Conservation (phyloP, 257 asterid genomes). For the Agastache rugosa region DNA sequence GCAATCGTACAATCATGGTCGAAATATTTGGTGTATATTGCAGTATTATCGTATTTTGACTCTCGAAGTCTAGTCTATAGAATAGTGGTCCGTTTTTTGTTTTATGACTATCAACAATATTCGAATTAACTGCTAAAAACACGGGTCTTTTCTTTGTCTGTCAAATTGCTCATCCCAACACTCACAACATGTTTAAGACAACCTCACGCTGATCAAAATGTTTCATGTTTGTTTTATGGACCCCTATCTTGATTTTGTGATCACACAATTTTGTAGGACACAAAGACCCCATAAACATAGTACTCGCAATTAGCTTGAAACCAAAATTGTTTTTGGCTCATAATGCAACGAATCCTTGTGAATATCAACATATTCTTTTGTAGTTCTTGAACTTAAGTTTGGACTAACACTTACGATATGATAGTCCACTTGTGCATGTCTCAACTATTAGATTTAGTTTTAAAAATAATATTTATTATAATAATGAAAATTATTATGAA, state of each 20-base stretch:
- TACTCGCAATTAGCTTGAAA: background rate
- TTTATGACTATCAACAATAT: no score
- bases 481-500: no score
- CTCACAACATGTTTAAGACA: constrained; percentile 13
- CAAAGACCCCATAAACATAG: constrained; percentile 22
- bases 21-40: no score
- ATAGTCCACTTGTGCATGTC: no score
- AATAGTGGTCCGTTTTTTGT: no score
- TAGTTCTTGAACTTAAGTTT: background rate
- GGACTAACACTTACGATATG: no score
- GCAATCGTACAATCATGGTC: no score
- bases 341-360: constrained; percentile 4
- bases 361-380: constrained; percentile 5
- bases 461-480: no score
- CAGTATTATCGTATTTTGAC: no score
- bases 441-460: no score
- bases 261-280: constrained; percentile 18
- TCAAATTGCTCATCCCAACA: background rate
- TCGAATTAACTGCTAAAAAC: no score
- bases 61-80: no score
- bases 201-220: background rate
- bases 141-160: background rate
- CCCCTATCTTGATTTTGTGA: constrained; percentile 8
- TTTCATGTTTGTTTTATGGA: constrained; percentile 9
- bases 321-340: constrained; percentile 23